These are phyloP conservation scores for Benincasa hispida DNA, from an alignment of 306 rosid species.

Conservation along the genomic window DNA sequence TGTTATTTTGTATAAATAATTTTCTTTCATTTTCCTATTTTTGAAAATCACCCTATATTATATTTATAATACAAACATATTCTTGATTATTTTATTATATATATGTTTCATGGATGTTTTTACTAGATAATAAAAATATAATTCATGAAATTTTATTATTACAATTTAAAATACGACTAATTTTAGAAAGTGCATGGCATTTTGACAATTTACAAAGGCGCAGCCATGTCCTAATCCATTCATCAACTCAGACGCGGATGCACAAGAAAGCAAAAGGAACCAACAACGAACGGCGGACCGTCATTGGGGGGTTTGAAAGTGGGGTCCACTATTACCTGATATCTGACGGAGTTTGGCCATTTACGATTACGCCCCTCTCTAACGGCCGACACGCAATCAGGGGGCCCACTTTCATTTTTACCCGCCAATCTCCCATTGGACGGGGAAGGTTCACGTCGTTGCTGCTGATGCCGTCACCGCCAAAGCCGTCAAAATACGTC, in stretches of 20 bases:
- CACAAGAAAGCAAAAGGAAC: neutral
- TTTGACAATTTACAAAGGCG: neutral
- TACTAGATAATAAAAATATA: too few species aligned
- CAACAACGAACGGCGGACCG: neutral
- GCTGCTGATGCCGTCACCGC: constrained; percentile 3
- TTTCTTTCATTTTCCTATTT: too few species aligned
- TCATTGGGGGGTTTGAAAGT: neutral
- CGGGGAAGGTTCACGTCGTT: neutral
- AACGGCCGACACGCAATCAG: neutral
- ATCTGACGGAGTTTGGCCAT: neutral
- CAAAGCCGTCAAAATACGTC: neutral
- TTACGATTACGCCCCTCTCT: neutral
- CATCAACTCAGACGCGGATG: neutral
- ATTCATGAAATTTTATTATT: too few species aligned
- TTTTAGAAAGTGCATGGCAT: neutral
- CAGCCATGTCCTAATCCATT: neutral
- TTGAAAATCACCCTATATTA: too few species aligned
- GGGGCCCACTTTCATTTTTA: neutral
- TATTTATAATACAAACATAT: too few species aligned
- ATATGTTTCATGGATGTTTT: too few species aligned
- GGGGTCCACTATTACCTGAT: neutral
- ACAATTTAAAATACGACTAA: too few species aligned
- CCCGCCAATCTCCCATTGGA: neutral
- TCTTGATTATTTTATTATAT: too few species aligned
- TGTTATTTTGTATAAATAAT: too few species aligned